Evolutionary conservation across 805 yeast species (phyloP), one percentile per base, ranked within the genome.

Genomic region (Ogataea kodamae): DNA sequence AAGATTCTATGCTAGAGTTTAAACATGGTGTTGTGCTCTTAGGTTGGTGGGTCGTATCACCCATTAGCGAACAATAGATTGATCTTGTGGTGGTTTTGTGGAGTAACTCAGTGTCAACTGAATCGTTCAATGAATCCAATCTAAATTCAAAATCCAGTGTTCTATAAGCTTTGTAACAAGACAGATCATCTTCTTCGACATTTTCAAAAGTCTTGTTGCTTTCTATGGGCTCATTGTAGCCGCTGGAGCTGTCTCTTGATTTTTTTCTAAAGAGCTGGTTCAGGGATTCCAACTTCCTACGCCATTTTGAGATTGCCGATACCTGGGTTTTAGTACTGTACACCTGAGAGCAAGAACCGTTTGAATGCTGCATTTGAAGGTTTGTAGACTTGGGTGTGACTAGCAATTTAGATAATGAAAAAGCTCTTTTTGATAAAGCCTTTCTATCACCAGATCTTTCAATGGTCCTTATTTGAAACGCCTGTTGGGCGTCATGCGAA

Each of bases 111-210:
- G 43, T 18, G 20, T 46, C 50, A 8, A 39, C 27, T 3, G 42
- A 31, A 5, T 35, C 32, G 18, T 29, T 39, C 30, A 46, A 24
- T 8, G 42, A 22, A 30, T 37, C 34, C 17, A 46, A 18, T 5
- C 44, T 33, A n/a, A 19, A 21, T 22, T 43, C 45, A 18, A 46
- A 19, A 24, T 46, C 42, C 4, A 17, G 10, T 17, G 20, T 43
- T 19, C 35, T 46, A 25, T 28, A 46, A 18, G 37, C 41, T 27
- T 43, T 28, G 30, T 46, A 46, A 28, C 50, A 46, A 13, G 14
- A 10, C 6, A 26, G 12, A 10, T 26, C 29, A 9, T 16, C 9
- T 3, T 26, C 29, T n/a, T n/a, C n/a, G n/a, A n/a, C n/a, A n/a
- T n/a, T n/a, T n/a, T n/a, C n/a, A n/a, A n/a, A n/a, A n/a, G n/a